Conservation (phyloP, 495 filamentous ascomycete genomes). For the Penicillium ochrochloron region DNA sequence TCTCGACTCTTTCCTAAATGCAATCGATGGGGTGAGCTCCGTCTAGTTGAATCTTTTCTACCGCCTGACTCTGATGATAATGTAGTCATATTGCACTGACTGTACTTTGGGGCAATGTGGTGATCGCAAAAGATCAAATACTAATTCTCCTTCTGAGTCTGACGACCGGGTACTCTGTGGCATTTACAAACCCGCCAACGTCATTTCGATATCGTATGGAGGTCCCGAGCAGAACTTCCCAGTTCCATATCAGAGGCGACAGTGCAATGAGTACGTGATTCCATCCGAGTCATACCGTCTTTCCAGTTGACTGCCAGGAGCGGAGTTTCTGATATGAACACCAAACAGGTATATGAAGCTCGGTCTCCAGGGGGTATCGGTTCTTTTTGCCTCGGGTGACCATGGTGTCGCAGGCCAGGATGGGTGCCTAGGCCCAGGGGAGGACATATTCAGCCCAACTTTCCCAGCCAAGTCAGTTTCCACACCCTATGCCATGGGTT, state of each 20-base stretch:
- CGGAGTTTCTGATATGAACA: not conserved
- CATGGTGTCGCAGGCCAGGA: slow-evolving; percentile 4
- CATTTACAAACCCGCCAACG: slow-evolving; percentile 4
- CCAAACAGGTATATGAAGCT: slow-evolving; percentile 5
- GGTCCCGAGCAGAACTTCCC: slow-evolving; percentile 7
- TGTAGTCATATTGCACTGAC: not conserved
- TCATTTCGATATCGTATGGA: slow-evolving; percentile 5
- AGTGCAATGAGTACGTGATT: slow-evolving; percentile 8
- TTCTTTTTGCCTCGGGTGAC: slow-evolving; percentile 1
- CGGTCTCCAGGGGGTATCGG: slow-evolving; percentile 2
- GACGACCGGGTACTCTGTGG: not conserved
- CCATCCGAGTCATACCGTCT: not conserved
- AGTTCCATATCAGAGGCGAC: slow-evolving; percentile 1
- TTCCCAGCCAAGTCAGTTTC: slow-evolving; percentile 4
- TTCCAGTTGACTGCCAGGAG: not conserved
- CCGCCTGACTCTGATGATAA: not conserved
- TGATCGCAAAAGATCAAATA: not conserved
- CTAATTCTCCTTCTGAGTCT: not conserved
- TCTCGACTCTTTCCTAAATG: slow-evolving; percentile 5
- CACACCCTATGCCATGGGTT: not conserved
- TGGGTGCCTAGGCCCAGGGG: not conserved
- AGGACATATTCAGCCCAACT: slow-evolving; percentile 8
- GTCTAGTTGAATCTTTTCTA: not conserved
- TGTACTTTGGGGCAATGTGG: not conserved
- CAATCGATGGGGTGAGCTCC: slow-evolving; percentile 6